phyloP scores from a whole-genome alignment of 768 basidiomycete genomes.

The Coprinellus micaceus region DNA sequence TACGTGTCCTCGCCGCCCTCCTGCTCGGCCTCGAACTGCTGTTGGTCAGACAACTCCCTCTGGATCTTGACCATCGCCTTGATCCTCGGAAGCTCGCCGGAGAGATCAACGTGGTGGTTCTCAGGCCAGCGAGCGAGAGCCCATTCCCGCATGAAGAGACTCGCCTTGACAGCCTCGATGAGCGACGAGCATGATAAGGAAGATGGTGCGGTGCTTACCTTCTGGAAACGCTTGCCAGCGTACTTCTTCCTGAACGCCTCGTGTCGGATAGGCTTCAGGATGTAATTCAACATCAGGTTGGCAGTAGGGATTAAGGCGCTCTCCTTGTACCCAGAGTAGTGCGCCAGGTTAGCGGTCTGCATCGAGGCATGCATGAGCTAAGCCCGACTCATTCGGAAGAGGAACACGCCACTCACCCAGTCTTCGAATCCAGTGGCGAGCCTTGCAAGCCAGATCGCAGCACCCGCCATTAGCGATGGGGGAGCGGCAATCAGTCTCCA shows the following conservation, averaged over 20 bases:
- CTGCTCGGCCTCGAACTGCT: slow-evolving; percentile 7
- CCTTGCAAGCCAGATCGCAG: slow-evolving; percentile 86
- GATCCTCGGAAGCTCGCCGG: slow-evolving; percentile 53
- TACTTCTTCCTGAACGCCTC: slow-evolving; percentile 94
- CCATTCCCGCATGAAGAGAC: slow-evolving; percentile 83
- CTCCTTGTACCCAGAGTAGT: slow-evolving; percentile 92
- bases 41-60: slow-evolving; percentile 31
- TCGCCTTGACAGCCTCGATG: slow-evolving; percentile 48
- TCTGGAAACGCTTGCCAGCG: slow-evolving; percentile 82
- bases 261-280: slow-evolving; percentile 75
- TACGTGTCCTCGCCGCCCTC: slow-evolving; percentile 14
- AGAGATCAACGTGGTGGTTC: slow-evolving; percentile 53
- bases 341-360: slow-evolving; percentile 80
- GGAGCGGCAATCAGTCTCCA: slow-evolving; percentile 78
- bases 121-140: slow-evolving; percentile 73
- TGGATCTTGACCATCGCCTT: slow-evolving; percentile 52
- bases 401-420: slow-evolving; percentile 68
- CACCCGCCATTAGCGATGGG: slow-evolving; percentile 85
- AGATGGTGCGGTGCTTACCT: slow-evolving; percentile 42
- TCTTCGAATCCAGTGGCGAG: slow-evolving; percentile 75
- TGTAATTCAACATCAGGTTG: slow-evolving; percentile 89
- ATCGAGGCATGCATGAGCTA: background rate
- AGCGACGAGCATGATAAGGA: background rate
- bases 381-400: background rate
- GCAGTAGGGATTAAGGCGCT: slow-evolving; percentile 82